These are phyloP conservation scores for Podosphaera fusca DNA, from an alignment of 2,329 filamentous ascomycete genomes.

Conservation along the genomic window DNA sequence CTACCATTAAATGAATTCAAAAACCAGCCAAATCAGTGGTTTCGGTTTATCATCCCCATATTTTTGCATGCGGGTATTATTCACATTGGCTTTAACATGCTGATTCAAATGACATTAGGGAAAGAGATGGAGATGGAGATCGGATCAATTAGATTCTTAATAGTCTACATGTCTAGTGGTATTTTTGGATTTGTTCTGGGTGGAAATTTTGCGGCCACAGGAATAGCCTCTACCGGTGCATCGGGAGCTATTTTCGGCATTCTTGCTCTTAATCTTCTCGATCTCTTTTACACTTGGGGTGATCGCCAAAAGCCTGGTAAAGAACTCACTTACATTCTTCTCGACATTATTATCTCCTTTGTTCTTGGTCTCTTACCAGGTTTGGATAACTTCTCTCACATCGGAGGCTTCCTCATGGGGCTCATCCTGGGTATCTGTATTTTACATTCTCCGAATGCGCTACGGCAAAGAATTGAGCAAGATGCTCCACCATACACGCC, in stretches of 20 bases:
- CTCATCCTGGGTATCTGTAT: conserved; percentile 68
- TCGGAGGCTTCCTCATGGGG: conserved; percentile 87
- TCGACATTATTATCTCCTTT: conserved; percentile 77
- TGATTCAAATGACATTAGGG: conserved; percentile 73
- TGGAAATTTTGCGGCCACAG: conserved; percentile 71
- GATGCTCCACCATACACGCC: conserved; percentile 47
- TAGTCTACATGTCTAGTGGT: conserved; percentile 76
- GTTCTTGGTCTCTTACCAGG: conserved; percentile 79
- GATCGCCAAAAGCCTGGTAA: conserved; percentile 54
- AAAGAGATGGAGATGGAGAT: conserved; percentile 85
- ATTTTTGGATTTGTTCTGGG: conserved; percentile 94
- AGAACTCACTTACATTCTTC: conserved; percentile 66
- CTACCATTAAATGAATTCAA: conserved; percentile 18
- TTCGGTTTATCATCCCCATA: conserved; percentile 81
- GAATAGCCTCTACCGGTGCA: conserved; percentile 65
- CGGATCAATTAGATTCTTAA: conserved; percentile 62
- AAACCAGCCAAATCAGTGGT: conserved; percentile 69
- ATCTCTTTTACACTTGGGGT: conserved; percentile 81
- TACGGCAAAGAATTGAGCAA: conserved; percentile 51
- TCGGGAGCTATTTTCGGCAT: conserved; percentile 84
- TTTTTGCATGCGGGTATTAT: conserved; percentile 87
- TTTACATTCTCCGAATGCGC: conserved; percentile 63
- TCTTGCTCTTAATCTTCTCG: conserved; percentile 67
- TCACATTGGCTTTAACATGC: conserved; percentile 87
- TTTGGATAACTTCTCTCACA: conserved; percentile 91